These are phyloP conservation scores for Mortierella alpina DNA, from an alignment of 192 early-diverging fungal genomes.

Conservation along the genomic window DNA sequence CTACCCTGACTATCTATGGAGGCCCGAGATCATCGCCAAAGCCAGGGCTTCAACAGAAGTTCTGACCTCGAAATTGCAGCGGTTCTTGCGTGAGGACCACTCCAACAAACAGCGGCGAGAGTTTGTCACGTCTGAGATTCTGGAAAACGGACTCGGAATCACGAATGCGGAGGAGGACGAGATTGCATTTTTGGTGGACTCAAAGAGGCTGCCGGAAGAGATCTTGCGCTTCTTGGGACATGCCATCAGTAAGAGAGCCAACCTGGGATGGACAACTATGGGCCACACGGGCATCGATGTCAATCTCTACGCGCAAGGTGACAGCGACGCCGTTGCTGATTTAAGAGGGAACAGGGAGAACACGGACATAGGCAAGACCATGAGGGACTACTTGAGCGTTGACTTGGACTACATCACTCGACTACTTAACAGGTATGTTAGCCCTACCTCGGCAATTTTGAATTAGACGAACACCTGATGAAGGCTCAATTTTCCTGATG, in stretches of 20 bases:
- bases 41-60: constrained; percentile 77
- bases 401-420: constrained; percentile 61
- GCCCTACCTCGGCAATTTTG: background rate
- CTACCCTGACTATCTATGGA: constrained; percentile 92
- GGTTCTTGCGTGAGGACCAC: constrained; percentile 7
- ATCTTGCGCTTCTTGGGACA: constrained; percentile 16
- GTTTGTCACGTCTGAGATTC: constrained; percentile 67
- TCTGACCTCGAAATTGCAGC: constrained; percentile 58
- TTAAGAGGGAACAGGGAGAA: constrained; percentile 75
- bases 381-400: constrained; percentile 65
- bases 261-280: constrained; percentile 79
- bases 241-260: constrained; percentile 17
- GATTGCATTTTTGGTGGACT: constrained; percentile 56
- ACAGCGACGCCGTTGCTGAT: constrained; percentile 14
- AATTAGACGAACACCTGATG: background rate
- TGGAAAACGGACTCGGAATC: constrained; percentile 75
- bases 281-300: constrained; percentile 97
- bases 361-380: constrained; percentile 69
- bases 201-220: background rate
- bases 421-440: constrained; percentile 51
- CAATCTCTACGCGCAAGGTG: constrained; percentile 67
- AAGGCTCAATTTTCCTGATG: background rate
- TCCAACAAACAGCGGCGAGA: constrained; percentile 24
- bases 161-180: constrained; percentile 74
- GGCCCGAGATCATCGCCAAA: constrained; percentile 75